Evolutionary conservation across 495 filamentous ascomycete genomes (phyloP), one percentile per base, ranked within the genome.

Genomic region (Pseudevernia furfuracea): DNA sequence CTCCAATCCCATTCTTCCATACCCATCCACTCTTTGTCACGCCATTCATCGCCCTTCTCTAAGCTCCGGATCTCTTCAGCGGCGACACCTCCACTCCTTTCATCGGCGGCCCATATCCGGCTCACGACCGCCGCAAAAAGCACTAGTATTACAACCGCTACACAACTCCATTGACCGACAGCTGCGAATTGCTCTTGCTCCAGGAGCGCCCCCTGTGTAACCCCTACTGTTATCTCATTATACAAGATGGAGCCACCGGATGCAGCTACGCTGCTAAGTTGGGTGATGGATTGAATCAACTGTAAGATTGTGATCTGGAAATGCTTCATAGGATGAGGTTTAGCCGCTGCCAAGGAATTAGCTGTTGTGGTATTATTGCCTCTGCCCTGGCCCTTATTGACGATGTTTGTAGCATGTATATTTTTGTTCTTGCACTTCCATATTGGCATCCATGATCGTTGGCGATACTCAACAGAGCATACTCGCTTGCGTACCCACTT

Each of bases 1-100:
- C 60, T 37, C 38, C 60, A 62, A 62, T 62, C 60, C 60, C 60
- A 52, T 23, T n/a, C n/a, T n/a, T n/a, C n/a, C n/a, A n/a, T n/a
- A n/a, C n/a, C n/a, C n/a, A n/a, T n/a, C n/a, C n/a, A n/a, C n/a
- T n/a, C n/a, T n/a, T n/a, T 48, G 25, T 52, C 60, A 23, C 36
- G 15, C 36, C 46, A 37, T 28, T 25, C 25, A 23, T 62, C 60
- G 4, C 12, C 41, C 23, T 62, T 44, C 25, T 28, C 39, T 41
- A 48, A 52, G 25, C 46, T 52, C 19, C n/a, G 21, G 11, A 30
- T 56, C 38, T 34, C 44, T 36, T 23, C 34, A 8, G 9, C n/a
- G 8, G 25, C 36, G 21, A 39, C 60, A 15, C 30, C 25, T 52
- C 34, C 44, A 21, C 15, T 53, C 15, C 21, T 17, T 48, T 53